phyloP scores from a whole-genome alignment of 2,329 filamentous ascomycete species.

The Colletotrichum truncatum region DNA sequence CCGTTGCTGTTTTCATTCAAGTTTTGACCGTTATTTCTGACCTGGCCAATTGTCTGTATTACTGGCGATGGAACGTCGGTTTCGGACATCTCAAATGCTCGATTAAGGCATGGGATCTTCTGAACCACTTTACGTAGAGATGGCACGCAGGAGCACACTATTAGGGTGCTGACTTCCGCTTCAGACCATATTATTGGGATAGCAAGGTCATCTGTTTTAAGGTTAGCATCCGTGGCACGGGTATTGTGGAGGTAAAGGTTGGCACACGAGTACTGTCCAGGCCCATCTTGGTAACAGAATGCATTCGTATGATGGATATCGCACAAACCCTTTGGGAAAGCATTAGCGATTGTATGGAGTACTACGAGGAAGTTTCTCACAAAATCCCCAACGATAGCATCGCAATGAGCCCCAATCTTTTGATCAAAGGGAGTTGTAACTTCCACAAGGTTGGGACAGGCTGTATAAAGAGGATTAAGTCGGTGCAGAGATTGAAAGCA shows the following conservation, averaged over 20 bases:
- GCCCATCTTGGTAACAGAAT: constrained; percentile 34
- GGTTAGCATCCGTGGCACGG: not conserved
- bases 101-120: constrained; percentile 38
- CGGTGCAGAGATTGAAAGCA: constrained; percentile 44
- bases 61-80: not conserved
- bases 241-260: not conserved
- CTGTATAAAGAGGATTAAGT: constrained; percentile 46
- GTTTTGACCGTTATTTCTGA: not conserved
- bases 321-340: constrained; percentile 28
- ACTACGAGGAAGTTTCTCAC: not conserved
- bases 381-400: constrained; percentile 38
- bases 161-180: constrained; percentile 38
- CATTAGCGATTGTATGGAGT: not conserved
- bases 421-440: constrained; percentile 40
- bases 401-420: constrained; percentile 35
- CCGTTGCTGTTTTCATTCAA: not conserved
- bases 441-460: constrained; percentile 45
- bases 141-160: constrained; percentile 42
- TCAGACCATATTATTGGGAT: constrained; percentile 40
- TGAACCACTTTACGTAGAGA: constrained; percentile 38
- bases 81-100: constrained; percentile 35
- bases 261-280: constrained; percentile 36
- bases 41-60: constrained; percentile 1
- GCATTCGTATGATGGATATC: constrained; percentile 37
- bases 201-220: constrained; percentile 34